phyloP scores from a whole-genome alignment of 306 rosid species.

The Ceratonia siliqua region DNA sequence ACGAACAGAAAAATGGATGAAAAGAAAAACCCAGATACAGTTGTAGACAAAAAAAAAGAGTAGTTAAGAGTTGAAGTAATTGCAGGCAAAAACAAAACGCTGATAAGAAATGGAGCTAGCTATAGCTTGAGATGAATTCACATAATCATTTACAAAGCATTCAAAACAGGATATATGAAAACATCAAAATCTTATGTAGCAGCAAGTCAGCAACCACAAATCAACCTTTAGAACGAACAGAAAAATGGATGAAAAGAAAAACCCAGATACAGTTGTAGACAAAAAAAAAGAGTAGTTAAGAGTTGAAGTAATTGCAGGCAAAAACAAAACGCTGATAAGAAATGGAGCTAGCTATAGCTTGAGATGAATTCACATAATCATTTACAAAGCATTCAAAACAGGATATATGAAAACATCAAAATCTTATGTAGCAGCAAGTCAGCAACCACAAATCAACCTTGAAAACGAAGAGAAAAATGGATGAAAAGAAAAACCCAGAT shows the following conservation, averaged over 20 bases:
- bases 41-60: background rate
- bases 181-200: constrained; percentile 16
- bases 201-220: background rate
- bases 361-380: constrained; percentile 3
- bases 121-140: too few relatives aligned
- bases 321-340: background rate
- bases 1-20: background rate
- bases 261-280: background rate
- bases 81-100: too few relatives aligned
- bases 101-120: too few relatives aligned
- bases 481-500: background rate
- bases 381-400: background rate
- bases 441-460: background rate
- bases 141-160: background rate
- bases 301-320: background rate
- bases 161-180: background rate
- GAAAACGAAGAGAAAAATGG: background rate
- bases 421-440: background rate
- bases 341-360: background rate
- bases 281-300: background rate
- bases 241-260: background rate
- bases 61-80: too few relatives aligned
- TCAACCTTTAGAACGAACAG: background rate
- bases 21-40: background rate
- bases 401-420: background rate